Percentiles rank a stretch among this genome's conserved stretches.
These are phyloP conservation scores for Daldinia grandis DNA, from an alignment of 495 filamentous ascomycete species.

Conservation along the genomic window DNA sequence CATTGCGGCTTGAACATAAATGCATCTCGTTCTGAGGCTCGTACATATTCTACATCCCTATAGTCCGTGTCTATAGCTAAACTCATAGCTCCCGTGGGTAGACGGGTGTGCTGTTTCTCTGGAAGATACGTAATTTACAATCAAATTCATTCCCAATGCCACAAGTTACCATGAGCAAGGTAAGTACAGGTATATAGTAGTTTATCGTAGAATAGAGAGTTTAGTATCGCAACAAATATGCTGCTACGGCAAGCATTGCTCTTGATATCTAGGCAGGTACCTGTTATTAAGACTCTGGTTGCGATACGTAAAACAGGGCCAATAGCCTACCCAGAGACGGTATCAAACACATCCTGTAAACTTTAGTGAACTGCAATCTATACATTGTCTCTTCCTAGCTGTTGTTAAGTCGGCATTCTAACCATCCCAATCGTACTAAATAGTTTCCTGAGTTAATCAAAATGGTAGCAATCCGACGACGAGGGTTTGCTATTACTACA, in stretches of 20 bases:
- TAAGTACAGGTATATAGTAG: too few relatives aligned
- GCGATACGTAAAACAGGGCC: too few relatives aligned
- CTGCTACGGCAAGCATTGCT: too few relatives aligned
- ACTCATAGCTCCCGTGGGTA: background rate
- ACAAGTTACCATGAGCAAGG: too few relatives aligned
- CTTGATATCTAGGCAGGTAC: too few relatives aligned
- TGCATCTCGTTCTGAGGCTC: background rate
- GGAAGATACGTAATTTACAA: background rate
- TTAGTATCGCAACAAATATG: too few relatives aligned
- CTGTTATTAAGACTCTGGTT: too few relatives aligned
- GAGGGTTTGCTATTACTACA: background rate
- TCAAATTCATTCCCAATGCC: too few relatives aligned
- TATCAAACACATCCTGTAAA: too few relatives aligned
- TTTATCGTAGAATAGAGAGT: too few relatives aligned
- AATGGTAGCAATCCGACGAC: background rate
- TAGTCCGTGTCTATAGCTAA: background rate
- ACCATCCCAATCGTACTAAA: background rate
- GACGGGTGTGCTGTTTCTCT: background rate
- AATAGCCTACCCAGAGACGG: too few relatives aligned
- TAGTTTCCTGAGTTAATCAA: background rate
- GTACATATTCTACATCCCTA: background rate
- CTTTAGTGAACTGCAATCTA: background rate
- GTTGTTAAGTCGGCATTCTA: background rate
- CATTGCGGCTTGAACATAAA: constrained; percentile 23
- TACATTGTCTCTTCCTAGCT: background rate